phyloP scores from a whole-genome alignment of 306 rosid species.

The Trifolium pratense region DNA sequence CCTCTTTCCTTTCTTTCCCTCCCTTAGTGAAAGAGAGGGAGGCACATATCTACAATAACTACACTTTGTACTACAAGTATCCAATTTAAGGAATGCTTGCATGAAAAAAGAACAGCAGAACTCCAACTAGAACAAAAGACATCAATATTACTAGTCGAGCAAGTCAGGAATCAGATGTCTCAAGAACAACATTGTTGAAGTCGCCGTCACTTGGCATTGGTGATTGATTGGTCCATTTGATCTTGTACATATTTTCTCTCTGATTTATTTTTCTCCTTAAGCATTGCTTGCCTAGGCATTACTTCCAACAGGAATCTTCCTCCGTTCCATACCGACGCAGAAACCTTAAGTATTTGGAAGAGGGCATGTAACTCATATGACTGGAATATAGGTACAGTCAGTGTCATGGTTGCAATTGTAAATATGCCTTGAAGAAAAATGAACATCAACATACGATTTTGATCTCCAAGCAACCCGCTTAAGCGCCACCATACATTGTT shows the following conservation, averaged over 20 bases:
- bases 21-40: not conserved
- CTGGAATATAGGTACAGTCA: constrained; percentile 81
- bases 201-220: not conserved
- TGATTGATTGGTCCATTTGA: not conserved
- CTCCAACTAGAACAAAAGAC: constrained; percentile 1
- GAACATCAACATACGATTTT: constrained; percentile 81
- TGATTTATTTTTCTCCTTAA: constrained; percentile 71
- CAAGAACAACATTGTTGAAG: constrained; percentile 15
- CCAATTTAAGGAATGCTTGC: constrained; percentile 6
- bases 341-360: constrained; percentile 85
- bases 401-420: constrained; percentile 81
- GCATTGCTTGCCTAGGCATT: constrained; percentile 87
- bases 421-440: constrained; percentile 72
- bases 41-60: not conserved
- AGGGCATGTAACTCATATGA: constrained; percentile 65
- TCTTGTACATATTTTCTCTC: constrained; percentile 41
- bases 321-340: constrained; percentile 85
- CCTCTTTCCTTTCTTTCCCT: not conserved
- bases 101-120: not conserved
- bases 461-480: constrained; percentile 88
- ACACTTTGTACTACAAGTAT: not conserved
- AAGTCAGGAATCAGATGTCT: not conserved
- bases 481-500: constrained; percentile 84
- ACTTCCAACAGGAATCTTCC: constrained; percentile 88
- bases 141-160: constrained; percentile 8